These are phyloP conservation scores for Apiotrichum domesticum DNA, from an alignment of 1,284 basidiomycete species.

Conservation along the genomic window DNA sequence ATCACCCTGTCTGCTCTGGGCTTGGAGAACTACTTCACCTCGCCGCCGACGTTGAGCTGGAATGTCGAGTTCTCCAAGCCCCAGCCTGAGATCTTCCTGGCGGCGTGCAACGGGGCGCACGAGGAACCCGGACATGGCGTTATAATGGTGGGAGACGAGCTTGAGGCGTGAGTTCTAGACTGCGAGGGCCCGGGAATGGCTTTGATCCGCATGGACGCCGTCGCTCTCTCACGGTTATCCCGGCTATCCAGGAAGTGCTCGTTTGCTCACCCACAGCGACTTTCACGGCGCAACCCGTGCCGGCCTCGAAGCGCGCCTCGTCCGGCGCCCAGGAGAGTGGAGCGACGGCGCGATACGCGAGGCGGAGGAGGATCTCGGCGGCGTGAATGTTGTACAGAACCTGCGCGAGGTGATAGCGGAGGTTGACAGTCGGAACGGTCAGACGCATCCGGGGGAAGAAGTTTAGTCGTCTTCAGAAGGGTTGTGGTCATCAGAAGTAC, in stretches of 20 bases:
- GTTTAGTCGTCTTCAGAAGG: neutral
- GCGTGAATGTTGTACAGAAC: slow-evolving; percentile 24
- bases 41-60: slow-evolving; percentile 42
- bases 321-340: slow-evolving; percentile 41
- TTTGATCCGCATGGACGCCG: neutral
- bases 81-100: slow-evolving; percentile 30
- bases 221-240: too few relatives aligned
- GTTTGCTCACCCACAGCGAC: slow-evolving; percentile 29
- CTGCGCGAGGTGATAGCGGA: slow-evolving; percentile 33
- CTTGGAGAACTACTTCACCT: slow-evolving; percentile 31
- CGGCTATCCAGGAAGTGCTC: neutral
- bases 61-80: slow-evolving; percentile 42
- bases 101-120: slow-evolving; percentile 27
- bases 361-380: slow-evolving; percentile 28
- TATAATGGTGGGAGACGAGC: slow-evolving; percentile 47
- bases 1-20: slow-evolving; percentile 31
- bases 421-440: slow-evolving; percentile 5
- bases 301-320: slow-evolving; percentile 37
- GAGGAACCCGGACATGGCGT: slow-evolving; percentile 32
- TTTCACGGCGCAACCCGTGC: slow-evolving; percentile 35
- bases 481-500: neutral
- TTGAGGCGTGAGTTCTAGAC: slow-evolving; percentile 38
- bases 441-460: neutral
- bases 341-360: slow-evolving; percentile 40
- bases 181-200: neutral